Evolutionary conservation across 352 stramenopile species (phyloP).

Genomic region (Globisporangium emineosum): DNA sequence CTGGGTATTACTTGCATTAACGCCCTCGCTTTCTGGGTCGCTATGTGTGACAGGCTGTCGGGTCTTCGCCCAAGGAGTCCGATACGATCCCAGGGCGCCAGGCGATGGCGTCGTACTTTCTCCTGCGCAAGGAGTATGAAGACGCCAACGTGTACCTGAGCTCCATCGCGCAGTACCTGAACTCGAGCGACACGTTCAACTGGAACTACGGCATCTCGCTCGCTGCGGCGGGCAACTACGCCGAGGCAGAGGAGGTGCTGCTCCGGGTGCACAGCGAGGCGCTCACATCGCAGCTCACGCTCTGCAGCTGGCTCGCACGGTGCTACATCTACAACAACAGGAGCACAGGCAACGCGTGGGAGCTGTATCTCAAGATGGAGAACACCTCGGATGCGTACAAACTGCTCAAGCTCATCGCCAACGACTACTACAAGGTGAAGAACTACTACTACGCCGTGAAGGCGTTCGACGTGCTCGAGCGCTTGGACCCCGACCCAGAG

Average conservation of each 20-base stretch:
- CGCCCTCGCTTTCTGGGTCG: background rate
- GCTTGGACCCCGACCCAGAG: constrained; percentile 63
- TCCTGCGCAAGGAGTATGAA: constrained; percentile 61
- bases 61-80: constrained; percentile 36
- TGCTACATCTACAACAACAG: constrained; percentile 44
- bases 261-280: constrained; percentile 36
- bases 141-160: constrained; percentile 69
- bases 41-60: constrained; percentile 28
- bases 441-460: constrained; percentile 66
- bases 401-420: constrained; percentile 62
- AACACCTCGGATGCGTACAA: constrained; percentile 41
- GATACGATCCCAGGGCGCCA: constrained; percentile 72
- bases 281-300: constrained; percentile 31
- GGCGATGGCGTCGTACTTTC: constrained; percentile 66
- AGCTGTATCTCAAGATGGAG: constrained; percentile 62
- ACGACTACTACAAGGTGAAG: constrained; percentile 62
- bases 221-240: constrained; percentile 39
- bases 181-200: constrained; percentile 63
- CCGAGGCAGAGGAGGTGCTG: constrained; percentile 55
- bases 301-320: constrained; percentile 55
- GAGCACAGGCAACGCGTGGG: constrained; percentile 42
- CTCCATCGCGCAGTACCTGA: constrained; percentile 57
- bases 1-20: background rate
- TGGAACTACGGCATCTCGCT: constrained; percentile 76
- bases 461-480: constrained; percentile 73